Evolutionary conservation across 2,329 filamentous ascomycete species (phyloP).

Genomic region (Beauveria medogensis): DNA sequence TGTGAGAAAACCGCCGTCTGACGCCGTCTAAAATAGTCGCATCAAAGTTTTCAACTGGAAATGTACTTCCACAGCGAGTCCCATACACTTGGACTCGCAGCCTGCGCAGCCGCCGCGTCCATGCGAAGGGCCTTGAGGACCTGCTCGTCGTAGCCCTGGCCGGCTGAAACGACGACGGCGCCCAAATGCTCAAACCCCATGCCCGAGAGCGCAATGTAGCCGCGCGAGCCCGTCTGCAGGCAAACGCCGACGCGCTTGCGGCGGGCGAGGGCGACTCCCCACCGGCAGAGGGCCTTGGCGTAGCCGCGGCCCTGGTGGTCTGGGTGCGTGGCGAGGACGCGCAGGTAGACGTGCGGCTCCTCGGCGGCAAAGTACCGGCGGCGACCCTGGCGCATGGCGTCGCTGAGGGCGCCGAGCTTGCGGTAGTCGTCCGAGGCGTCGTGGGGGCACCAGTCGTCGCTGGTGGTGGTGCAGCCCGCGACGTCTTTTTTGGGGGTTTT

Average conservation of each 20-base stretch:
- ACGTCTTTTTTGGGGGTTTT: background rate
- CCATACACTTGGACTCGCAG: background rate
- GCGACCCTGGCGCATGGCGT: constrained; percentile 1
- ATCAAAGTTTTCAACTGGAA: background rate
- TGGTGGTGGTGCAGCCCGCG: background rate
- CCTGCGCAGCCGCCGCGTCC: background rate
- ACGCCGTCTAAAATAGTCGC: too few relatives aligned
- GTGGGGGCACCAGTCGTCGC: background rate
- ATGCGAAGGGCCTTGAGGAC: constrained; percentile 12
- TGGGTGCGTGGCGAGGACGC: constrained; percentile 13
- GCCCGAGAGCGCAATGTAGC: constrained; percentile 15
- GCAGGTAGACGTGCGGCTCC: constrained; percentile 11
- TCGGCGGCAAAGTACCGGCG: background rate
- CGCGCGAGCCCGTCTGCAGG: constrained; percentile 11
- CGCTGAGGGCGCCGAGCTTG: background rate
- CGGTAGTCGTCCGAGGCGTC: background rate
- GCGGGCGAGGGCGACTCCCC: constrained; percentile 7
- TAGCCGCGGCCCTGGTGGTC: constrained; percentile 13
- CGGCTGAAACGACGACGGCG: constrained; percentile 8
- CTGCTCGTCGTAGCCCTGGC: constrained; percentile 8
- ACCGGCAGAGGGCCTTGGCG: constrained; percentile 12
- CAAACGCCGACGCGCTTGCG: constrained; percentile 7
- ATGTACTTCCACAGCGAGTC: constrained; percentile 8
- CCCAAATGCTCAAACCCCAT: constrained; percentile 15
- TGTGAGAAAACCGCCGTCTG: too few relatives aligned